Percentiles rank a stretch among this genome's conserved stretches.
phyloP scores from a whole-genome alignment of 371 early-diverging fungal species.

The Haplosporangium sp. region DNA sequence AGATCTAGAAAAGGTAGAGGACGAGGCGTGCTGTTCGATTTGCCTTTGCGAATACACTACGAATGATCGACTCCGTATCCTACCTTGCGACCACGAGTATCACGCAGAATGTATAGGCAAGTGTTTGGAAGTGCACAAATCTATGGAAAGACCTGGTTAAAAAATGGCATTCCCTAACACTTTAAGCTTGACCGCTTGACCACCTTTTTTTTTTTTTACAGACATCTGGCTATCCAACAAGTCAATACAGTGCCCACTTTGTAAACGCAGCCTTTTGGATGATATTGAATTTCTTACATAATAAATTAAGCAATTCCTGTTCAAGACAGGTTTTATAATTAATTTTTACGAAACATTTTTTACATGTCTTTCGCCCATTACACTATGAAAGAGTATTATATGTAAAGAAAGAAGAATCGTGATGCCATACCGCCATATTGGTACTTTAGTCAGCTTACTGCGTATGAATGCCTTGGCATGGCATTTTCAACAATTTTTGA shows the following conservation, averaged over 20 bases:
- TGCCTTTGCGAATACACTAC: slow-evolving; percentile 79
- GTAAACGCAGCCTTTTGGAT: slow-evolving; percentile 62
- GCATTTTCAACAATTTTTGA: too few species aligned
- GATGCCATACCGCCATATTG: too few species aligned
- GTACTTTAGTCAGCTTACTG: too few species aligned
- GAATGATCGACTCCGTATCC: slow-evolving; percentile 70
- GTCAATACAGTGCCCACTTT: slow-evolving; percentile 67
- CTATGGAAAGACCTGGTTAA: not conserved
- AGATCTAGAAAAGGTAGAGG: slow-evolving; percentile 2
- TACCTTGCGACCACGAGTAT: slow-evolving; percentile 85
- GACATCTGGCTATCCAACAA: slow-evolving; percentile 71
- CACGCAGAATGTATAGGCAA: slow-evolving; percentile 88
- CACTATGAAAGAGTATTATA: too few species aligned
- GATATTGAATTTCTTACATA: slow-evolving; percentile 18
- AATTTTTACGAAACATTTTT: too few species aligned
- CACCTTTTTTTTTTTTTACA: slow-evolving; percentile 2
- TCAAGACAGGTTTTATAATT: too few species aligned
- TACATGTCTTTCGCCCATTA: too few species aligned
- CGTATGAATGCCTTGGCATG: too few species aligned
- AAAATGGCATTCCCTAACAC: not conserved
- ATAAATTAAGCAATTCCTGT: too few species aligned
- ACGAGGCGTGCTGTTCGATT: slow-evolving; percentile 74
- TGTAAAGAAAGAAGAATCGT: too few species aligned
- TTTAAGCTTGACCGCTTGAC: not conserved
- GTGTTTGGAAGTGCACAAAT: slow-evolving; percentile 5